Percentiles rank a stretch among this genome's conserved stretches.
These are phyloP conservation scores for Fusarium brevicatenulatum DNA, from an alignment of 2,329 filamentous ascomycete genomes.

Conservation along the genomic window DNA sequence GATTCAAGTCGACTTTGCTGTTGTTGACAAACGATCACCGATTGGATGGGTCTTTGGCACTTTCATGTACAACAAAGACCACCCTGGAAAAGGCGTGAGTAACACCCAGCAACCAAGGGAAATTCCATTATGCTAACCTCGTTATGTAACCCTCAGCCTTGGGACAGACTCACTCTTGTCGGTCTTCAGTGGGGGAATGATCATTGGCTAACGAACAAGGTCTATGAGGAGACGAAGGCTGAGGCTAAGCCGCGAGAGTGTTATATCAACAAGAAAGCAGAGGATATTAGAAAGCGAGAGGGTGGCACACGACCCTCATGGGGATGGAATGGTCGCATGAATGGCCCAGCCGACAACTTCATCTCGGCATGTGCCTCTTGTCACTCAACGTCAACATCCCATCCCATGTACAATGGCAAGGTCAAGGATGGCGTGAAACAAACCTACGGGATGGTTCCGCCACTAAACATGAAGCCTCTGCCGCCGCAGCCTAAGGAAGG, in stretches of 20 bases:
- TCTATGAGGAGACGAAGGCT: background rate
- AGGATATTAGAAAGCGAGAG: background rate
- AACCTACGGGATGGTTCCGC: background rate
- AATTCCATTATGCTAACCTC: background rate
- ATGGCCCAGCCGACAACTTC: background rate
- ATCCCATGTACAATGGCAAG: background rate
- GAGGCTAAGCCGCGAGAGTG: background rate
- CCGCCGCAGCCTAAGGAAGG: background rate
- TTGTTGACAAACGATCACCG: background rate
- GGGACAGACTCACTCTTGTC: background rate
- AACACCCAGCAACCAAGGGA: accelerated
- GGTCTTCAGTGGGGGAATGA: background rate
- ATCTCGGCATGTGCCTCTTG: constrained; percentile 4
- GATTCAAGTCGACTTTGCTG: background rate
- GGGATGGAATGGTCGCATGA: background rate
- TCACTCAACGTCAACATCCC: background rate
- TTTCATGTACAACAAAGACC: background rate
- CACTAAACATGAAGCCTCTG: background rate
- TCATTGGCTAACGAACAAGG: background rate
- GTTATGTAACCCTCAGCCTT: background rate
- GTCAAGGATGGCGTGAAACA: background rate
- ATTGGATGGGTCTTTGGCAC: constrained; percentile 1
- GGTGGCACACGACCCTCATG: background rate
- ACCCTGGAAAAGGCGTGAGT: background rate
- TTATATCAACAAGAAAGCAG: background rate